phyloP scores from a whole-genome alignment of 768 basidiomycete species.

The Hemileccinum impolitum region DNA sequence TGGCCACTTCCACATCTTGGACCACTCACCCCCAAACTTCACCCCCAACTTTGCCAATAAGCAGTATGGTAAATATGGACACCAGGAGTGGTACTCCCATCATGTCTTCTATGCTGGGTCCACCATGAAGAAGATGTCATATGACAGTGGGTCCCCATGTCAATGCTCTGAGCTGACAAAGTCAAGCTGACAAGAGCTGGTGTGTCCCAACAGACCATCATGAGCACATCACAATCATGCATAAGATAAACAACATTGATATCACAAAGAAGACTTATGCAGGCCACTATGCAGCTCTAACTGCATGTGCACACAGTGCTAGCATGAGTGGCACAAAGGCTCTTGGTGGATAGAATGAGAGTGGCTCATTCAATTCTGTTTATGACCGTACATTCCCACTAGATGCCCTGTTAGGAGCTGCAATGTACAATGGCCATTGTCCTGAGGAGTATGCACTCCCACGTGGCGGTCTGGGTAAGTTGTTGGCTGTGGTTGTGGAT shows the following conservation, averaged over 20 bases:
- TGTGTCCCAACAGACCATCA: slow-evolving; percentile 24
- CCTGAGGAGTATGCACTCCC: slow-evolving; percentile 28
- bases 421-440: slow-evolving; percentile 26
- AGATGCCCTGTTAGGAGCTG: slow-evolving; percentile 30
- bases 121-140: slow-evolving; percentile 22
- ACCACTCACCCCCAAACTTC: slow-evolving; percentile 18
- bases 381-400: slow-evolving; percentile 32
- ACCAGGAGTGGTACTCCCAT: slow-evolving; percentile 28
- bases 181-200: too few relatives aligned
- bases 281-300: slow-evolving; percentile 27
- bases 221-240: slow-evolving; percentile 21
- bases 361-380: slow-evolving; percentile 22
- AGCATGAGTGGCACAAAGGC: slow-evolving; percentile 26
- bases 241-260: slow-evolving; percentile 19
- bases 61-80: slow-evolving; percentile 25
- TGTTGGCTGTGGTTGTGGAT: too few relatives aligned
- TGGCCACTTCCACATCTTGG: slow-evolving; percentile 29
- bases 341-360: slow-evolving; percentile 31
- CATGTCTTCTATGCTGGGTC: slow-evolving; percentile 21
- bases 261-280: slow-evolving; percentile 34
- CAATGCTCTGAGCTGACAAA: too few relatives aligned
- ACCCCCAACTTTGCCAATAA: slow-evolving; percentile 25
- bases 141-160: slow-evolving; percentile 30
- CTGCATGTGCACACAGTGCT: slow-evolving; percentile 29
- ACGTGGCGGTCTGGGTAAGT: slow-evolving; percentile 4